phyloP scores from a whole-genome alignment of 129 eudicot species.

The Centaurea solstitialis region DNA sequence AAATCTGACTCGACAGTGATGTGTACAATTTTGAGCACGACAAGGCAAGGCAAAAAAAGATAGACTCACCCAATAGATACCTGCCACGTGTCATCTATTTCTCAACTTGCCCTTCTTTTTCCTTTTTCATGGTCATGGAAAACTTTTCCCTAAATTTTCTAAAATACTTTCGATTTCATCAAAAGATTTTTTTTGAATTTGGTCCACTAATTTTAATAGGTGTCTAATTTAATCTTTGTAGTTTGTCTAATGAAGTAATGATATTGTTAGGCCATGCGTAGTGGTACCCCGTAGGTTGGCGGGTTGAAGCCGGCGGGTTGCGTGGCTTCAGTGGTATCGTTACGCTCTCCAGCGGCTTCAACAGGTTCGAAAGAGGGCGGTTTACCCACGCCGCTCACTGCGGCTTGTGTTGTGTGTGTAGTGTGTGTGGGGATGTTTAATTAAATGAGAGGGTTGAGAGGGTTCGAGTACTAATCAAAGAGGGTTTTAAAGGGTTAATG shows the following conservation, averaged over 20 bases:
- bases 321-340: too few species aligned
- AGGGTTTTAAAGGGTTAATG: too few species aligned
- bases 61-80: constrained; percentile 12
- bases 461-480: too few species aligned
- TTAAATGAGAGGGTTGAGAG: too few species aligned
- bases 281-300: too few species aligned
- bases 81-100: constrained; percentile 35
- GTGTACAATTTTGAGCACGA: constrained; percentile 34
- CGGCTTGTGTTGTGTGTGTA: too few species aligned
- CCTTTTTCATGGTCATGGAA: constrained; percentile 14
- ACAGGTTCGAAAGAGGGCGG: too few species aligned
- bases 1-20: constrained; percentile 45
- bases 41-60: constrained; percentile 24
- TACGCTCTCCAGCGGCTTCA: too few species aligned
- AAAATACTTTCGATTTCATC: not conserved
- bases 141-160: constrained; percentile 17
- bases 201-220: not conserved
- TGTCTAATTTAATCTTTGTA: not conserved
- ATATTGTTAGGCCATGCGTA: too few species aligned
- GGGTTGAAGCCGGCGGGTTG: too few species aligned
- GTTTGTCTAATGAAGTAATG: not conserved
- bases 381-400: too few species aligned
- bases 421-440: too few species aligned
- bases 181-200: not conserved
- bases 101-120: constrained; percentile 13